Evolutionary conservation across 495 filamentous ascomycete species (phyloP).

Genomic region (Xylaria bambusicola): DNA sequence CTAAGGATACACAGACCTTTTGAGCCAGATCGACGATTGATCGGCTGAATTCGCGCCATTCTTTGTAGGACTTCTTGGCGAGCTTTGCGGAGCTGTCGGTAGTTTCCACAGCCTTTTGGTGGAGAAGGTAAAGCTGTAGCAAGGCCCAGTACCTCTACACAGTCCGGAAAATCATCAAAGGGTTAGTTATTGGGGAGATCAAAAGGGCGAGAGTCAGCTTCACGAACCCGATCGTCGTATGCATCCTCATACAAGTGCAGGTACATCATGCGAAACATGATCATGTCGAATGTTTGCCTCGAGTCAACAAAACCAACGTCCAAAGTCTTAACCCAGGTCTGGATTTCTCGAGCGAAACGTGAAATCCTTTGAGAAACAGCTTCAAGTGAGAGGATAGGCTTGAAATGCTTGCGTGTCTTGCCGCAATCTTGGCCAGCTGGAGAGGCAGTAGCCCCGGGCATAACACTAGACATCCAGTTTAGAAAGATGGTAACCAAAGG

Average conservation of each 20-base stretch:
- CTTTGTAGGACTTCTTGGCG: neutral
- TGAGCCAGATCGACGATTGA: neutral
- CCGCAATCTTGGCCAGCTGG: neutral
- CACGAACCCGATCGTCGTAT: neutral
- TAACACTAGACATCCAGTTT: too few species aligned
- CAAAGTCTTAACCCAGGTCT: neutral
- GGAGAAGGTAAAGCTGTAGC: neutral
- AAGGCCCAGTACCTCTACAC: neutral
- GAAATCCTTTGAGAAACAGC: neutral
- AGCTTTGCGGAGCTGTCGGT: neutral
- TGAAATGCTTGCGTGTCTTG: neutral
- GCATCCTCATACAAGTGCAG: neutral
- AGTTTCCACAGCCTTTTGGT: neutral
- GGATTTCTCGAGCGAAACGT: neutral
- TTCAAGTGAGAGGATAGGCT: neutral
- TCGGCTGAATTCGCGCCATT: neutral
- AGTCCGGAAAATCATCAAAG: neutral
- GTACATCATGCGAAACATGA: neutral
- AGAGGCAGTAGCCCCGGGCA: neutral
- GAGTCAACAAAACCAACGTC: neutral
- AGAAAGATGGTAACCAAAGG: too few species aligned
- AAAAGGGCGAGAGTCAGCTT: neutral
- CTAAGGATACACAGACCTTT: neutral
- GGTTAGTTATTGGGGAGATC: neutral
- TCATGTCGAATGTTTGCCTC: neutral